Evolutionary conservation across 441 rosid genomes (phyloP).

Genomic region (Metrosideros polymorpha): DNA sequence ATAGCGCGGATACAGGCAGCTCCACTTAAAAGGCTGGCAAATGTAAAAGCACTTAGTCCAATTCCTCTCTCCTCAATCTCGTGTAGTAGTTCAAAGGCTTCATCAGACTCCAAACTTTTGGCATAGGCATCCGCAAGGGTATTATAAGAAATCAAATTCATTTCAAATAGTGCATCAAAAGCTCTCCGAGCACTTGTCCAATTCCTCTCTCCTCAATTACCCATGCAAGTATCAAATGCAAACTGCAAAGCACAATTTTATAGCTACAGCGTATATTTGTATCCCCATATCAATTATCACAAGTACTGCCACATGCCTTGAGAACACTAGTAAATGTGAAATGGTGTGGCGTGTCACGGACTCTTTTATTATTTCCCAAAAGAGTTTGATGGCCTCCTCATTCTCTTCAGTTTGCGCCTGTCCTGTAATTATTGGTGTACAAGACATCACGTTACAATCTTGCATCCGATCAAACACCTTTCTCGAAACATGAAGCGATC

Average conservation of each 20-base stretch:
- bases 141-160: neutral
- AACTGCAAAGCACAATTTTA: neutral
- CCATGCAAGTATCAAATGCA: neutral
- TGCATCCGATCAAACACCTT: slow-evolving; percentile 51
- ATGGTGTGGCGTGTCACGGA: slow-evolving; percentile 36
- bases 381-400: slow-evolving; percentile 39
- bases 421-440: slow-evolving; percentile 60
- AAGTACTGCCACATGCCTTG: slow-evolving; percentile 53
- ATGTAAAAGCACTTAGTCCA: slow-evolving; percentile 41
- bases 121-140: neutral
- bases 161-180: neutral
- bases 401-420: slow-evolving; percentile 24
- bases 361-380: slow-evolving; percentile 36
- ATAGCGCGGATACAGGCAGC: slow-evolving; percentile 48
- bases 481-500: slow-evolving; percentile 37
- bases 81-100: slow-evolving; percentile 31
- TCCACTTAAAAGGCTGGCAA: slow-evolving; percentile 55
- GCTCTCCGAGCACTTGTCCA: neutral
- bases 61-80: slow-evolving; percentile 30
- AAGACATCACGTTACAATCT: slow-evolving; percentile 48
- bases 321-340: slow-evolving; percentile 50
- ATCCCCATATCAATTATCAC: slow-evolving; percentile 27
- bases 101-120: slow-evolving; percentile 10
- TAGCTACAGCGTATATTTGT: slow-evolving; percentile 10
- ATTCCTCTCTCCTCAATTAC: neutral